Base-by-base conservation (phyloP, 371 early-diverging fungal genomes). In the Gilbertella persicaria region DNA sequence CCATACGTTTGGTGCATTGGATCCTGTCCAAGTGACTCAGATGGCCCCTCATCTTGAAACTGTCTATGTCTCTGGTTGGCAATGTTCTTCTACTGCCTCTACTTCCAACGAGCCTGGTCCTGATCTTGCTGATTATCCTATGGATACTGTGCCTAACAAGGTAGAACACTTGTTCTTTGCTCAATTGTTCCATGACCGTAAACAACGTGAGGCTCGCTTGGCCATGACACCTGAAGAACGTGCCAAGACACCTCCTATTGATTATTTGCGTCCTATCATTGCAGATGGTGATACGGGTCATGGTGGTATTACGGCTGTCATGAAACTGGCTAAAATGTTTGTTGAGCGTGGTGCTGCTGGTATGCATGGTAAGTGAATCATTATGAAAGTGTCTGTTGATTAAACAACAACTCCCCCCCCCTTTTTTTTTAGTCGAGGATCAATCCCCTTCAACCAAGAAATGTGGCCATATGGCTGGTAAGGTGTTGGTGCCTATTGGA, bases 381-480 rank as follows among this genome's bases (percentile, higher is more conserved):
- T 41, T 17, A n/a, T 20, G 16, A 13, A 33, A 33, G 35, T 49
- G 38, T 17, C 36, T 38, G 14, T 43, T 42, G 30, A 30, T 21
- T 37, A 36, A 30, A 14, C 28, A 13, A n/a, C 14, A n/a, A n/a
- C n/a, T n/a, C n/a, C n/a, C n/a, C n/a, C n/a, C n/a, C n/a, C n/a
- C n/a, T n/a, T n/a, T 40, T 29, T 39, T 51, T 26, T 0, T 55
- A 73, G 75, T 96, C 50, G 98, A 98, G 75, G 98, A 98, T 74
- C 92, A 92, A 75, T 89, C 93, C 51, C 89, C 97, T 16, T 91
- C 93, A 52, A 95, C 95, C 58, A 98, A 98, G 73, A 98, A 98
- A 86, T 98, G 98, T 73, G 97, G 98, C 16, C 98, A 98, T 78
- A 95, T 98, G 96, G 97, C 95, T 38, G 98, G 98, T 57, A 98